These are phyloP conservation scores for Ogataea populi-albae DNA, from an alignment of 805 yeast species.

Conservation along the genomic window DNA sequence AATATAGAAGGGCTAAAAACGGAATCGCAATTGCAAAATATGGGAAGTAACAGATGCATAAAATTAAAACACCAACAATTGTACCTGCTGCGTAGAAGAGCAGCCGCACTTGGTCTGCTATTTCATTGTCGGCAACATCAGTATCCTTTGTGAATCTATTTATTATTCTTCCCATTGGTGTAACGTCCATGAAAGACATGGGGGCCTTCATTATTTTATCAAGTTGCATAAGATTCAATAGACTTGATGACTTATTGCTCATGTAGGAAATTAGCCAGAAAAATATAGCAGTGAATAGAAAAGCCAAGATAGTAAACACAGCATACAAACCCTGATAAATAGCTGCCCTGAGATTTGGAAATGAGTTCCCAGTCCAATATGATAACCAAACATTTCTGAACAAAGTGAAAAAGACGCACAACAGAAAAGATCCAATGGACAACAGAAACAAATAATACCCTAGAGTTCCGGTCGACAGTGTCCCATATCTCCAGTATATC, in stretches of 20 bases:
- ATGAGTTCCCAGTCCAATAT: conserved; percentile 66
- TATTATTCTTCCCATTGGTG: conserved; percentile 82
- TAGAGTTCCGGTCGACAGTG: conserved; percentile 52
- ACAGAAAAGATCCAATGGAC: conserved; percentile 8
- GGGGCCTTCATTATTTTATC: conserved; percentile 67
- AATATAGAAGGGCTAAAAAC: conserved; percentile 40
- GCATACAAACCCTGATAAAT: conserved; percentile 74
- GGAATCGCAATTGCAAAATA: conserved; percentile 56
- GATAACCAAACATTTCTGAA: conserved; percentile 76
- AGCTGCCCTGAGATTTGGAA: conserved; percentile 39
- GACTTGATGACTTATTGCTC: conserved; percentile 51
- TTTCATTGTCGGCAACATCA: conserved; percentile 75
- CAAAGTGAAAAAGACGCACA: conserved; percentile 48
- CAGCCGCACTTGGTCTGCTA: conserved; percentile 66
- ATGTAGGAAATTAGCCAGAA: conserved; percentile 48
- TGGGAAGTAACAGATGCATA: conserved; percentile 50
- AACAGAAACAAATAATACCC: conserved; percentile 24
- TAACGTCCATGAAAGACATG: conserved; percentile 77
- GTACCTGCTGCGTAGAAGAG: conserved; percentile 47
- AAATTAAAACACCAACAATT: conserved; percentile 29
- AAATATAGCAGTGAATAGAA: conserved; percentile 40
- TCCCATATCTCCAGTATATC: conserved; percentile 49
- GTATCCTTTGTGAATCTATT: conserved; percentile 87
- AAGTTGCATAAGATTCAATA: conserved; percentile 60
- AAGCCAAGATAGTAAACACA: conserved; percentile 48